Percentiles rank a stretch among this genome's conserved stretches.
Evolutionary conservation across 2,329 filamentous ascomycete species (phyloP).

Genomic region (Neocucurbitaria cava): DNA sequence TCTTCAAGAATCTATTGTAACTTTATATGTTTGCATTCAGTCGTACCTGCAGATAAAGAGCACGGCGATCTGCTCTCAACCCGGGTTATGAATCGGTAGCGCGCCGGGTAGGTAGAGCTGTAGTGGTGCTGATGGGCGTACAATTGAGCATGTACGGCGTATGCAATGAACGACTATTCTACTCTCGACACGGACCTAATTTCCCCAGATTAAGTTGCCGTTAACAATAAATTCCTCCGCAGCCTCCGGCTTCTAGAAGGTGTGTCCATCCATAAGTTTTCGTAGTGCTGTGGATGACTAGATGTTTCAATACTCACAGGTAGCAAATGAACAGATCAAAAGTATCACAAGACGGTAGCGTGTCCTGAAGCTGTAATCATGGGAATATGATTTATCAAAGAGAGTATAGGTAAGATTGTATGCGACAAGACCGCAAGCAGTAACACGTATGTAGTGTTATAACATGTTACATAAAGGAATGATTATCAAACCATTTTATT

Average conservation of each 20-base stretch:
- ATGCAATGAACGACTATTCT: not conserved
- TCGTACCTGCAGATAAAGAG: not conserved
- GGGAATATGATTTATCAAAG: too few relatives aligned
- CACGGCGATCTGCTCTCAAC: conserved; percentile 7
- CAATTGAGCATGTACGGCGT: conserved; percentile 2
- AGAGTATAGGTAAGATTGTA: too few relatives aligned
- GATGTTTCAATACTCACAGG: too few relatives aligned
- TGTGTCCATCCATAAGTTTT: not conserved
- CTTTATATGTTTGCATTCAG: conserved; percentile 1
- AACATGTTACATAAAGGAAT: too few relatives aligned
- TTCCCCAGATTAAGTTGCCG: conserved; percentile 54
- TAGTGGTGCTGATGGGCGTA: not conserved
- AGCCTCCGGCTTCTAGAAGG: not conserved
- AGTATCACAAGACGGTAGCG: too few relatives aligned
- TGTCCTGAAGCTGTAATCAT: too few relatives aligned
- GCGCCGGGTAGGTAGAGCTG: conserved; percentile 1
- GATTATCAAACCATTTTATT: too few relatives aligned
- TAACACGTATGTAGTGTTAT: too few relatives aligned
- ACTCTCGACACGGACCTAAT: conserved; percentile 6
- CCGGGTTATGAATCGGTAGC: not conserved
- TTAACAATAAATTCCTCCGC: conserved; percentile 38
- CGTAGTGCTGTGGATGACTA: not conserved
- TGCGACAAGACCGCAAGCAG: too few relatives aligned
- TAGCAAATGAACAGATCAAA: too few relatives aligned
- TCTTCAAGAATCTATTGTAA: not conserved